A percentile compares a stretch with the other conserved stretches of the same genome.
These are phyloP conservation scores for Anastatica hierochuntica DNA, from an alignment of 345 rosid species.

Conservation along the genomic window DNA sequence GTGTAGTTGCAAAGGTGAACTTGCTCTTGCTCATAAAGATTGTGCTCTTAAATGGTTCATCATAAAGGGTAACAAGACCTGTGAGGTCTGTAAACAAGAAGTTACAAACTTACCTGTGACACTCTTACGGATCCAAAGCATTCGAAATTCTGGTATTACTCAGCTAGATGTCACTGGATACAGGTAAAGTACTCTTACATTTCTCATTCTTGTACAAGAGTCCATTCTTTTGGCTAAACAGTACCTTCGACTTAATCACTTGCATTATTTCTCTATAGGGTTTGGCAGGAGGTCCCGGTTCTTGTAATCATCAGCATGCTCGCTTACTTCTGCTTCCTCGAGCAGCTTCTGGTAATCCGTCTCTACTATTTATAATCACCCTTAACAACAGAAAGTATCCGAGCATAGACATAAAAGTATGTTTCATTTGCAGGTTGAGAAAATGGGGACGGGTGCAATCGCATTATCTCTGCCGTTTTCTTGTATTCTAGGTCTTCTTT, in stretches of 20 bases:
- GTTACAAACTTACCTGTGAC: constrained; percentile 84
- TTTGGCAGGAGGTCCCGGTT: constrained; percentile 88
- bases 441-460: constrained; percentile 74
- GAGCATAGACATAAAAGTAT: too few relatives aligned
- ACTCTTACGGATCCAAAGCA: constrained; percentile 33
- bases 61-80: constrained; percentile 83
- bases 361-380: not conserved
- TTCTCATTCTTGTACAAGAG: not conserved
- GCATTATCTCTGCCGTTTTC: constrained; percentile 89
- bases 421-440: constrained; percentile 45
- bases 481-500: constrained; percentile 71
- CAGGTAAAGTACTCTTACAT: constrained; percentile 13
- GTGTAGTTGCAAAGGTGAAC: constrained; percentile 98
- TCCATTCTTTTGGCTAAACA: not conserved
- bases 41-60: constrained; percentile 96
- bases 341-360: constrained; percentile 68
- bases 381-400: too few relatives aligned
- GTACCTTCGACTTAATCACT: too few relatives aligned
- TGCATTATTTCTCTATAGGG: constrained; percentile 33
- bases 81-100: constrained; percentile 87
- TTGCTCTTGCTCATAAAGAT: constrained; percentile 84
- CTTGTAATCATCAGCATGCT: constrained; percentile 85
- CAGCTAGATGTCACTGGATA: constrained; percentile 23
- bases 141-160: constrained; percentile 20
- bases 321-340: constrained; percentile 86